These are phyloP conservation scores for Phaeosphaeriaceae sp. DNA, from an alignment of 2,329 filamentous ascomycete genomes.

Conservation along the genomic window DNA sequence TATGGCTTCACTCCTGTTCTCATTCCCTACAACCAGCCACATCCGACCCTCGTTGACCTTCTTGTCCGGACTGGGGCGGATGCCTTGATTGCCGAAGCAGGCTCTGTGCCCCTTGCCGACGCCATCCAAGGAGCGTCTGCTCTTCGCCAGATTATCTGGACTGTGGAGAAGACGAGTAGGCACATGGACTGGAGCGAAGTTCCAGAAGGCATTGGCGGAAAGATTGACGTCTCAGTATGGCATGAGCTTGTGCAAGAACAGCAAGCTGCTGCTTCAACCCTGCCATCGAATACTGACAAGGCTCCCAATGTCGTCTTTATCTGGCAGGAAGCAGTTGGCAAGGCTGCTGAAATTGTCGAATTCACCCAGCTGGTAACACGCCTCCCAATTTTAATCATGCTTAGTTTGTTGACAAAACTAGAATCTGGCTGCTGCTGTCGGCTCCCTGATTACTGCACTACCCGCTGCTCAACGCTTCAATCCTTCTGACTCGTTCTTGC, in stretches of 20 bases:
- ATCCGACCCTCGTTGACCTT: conserved; percentile 72
- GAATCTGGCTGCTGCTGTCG: conserved; percentile 88
- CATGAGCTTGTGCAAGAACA: conserved; percentile 81
- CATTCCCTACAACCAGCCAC: conserved; percentile 79
- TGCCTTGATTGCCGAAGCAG: conserved; percentile 81
- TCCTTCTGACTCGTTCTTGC: conserved; percentile 80
- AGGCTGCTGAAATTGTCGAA: conserved; percentile 70
- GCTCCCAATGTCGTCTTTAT: conserved; percentile 65
- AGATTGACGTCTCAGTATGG: conserved; percentile 87
- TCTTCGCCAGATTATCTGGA: conserved; percentile 83
- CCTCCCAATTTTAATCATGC: too few species aligned
- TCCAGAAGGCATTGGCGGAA: conserved; percentile 75
- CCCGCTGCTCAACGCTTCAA: conserved; percentile 76
- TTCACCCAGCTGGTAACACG: conserved; percentile 71
- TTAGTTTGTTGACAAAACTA: conserved; percentile 33
- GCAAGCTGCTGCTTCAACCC: conserved; percentile 60
- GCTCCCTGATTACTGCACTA: conserved; percentile 76
- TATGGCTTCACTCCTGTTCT: conserved; percentile 85
- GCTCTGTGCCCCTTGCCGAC: conserved; percentile 80
- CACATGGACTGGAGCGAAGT: conserved; percentile 97
- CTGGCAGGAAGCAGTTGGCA: conserved; percentile 63
- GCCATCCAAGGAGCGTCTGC: conserved; percentile 72
- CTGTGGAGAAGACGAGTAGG: conserved; percentile 85
- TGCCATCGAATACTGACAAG: conserved; percentile 67
- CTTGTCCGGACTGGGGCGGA: conserved; percentile 77